Conservation (phyloP, 495 filamentous ascomycete species). For the Penicillium dipodomyicola region DNA sequence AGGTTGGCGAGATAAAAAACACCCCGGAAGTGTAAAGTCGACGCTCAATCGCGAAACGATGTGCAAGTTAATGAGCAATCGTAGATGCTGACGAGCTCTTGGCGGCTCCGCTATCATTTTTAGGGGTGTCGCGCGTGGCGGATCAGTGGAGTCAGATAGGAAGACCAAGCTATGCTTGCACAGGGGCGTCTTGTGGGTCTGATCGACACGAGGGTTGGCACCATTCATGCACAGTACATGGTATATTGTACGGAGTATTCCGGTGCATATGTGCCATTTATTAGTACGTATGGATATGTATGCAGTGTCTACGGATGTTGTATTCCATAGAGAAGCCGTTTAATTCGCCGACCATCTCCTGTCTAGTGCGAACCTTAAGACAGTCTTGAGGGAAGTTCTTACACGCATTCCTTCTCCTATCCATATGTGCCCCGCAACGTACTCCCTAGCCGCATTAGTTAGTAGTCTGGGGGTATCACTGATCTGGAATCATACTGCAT, state of each 20-base stretch:
- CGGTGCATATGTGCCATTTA: too few relatives aligned
- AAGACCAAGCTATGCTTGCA: slow-evolving; percentile 3
- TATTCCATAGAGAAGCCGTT: slow-evolving; percentile 19
- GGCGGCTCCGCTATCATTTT: slow-evolving; percentile 9
- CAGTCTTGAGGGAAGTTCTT: slow-evolving; percentile 7
- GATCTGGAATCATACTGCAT: slow-evolving; percentile 12
- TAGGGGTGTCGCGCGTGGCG: slow-evolving; percentile 2
- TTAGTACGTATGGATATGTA: background rate
- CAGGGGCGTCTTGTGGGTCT: slow-evolving; percentile 15
- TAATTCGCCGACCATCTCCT: slow-evolving; percentile 26
- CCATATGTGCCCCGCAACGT: slow-evolving; percentile 11
- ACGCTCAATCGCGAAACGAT: background rate
- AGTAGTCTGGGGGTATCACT: slow-evolving; percentile 12
- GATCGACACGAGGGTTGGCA: slow-evolving; percentile 25
- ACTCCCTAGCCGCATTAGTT: too few relatives aligned
- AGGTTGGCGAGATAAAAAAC: slow-evolving; percentile 3
- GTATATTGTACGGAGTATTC: background rate
- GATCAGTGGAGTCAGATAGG: slow-evolving; percentile 4
- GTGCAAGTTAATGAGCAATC: slow-evolving; percentile 9
- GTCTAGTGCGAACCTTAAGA: slow-evolving; percentile 22
- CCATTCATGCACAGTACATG: slow-evolving; percentile 15
- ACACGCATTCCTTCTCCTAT: slow-evolving; percentile 21
- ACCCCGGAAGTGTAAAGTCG: background rate
- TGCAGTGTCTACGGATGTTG: background rate
- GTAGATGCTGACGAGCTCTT: slow-evolving; percentile 13